These are phyloP conservation scores for Vachellia pachyceras DNA, from an alignment of 306 rosid species.

Conservation along the genomic window DNA sequence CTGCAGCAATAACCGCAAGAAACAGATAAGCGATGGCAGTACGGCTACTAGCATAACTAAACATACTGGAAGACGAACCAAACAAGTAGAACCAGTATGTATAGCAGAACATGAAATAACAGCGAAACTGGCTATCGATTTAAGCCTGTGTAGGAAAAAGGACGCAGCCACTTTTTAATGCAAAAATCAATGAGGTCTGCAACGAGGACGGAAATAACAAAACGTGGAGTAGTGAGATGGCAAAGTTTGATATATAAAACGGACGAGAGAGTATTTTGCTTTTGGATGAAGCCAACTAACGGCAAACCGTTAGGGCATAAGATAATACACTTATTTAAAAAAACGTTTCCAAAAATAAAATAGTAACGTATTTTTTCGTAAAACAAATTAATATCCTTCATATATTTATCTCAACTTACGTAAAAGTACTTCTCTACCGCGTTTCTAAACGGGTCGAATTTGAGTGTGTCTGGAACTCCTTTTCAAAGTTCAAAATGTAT, in stretches of 20 bases:
- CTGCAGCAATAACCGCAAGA: slow-evolving; percentile 48
- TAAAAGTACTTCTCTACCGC: too few relatives aligned
- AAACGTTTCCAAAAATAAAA: too few relatives aligned
- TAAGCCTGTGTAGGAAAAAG: not conserved
- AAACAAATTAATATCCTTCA: too few relatives aligned
- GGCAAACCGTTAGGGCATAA: not conserved
- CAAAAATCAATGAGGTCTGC: not conserved
- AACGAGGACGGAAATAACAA: not conserved
- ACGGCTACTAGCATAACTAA: slow-evolving; percentile 36
- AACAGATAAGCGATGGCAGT: slow-evolving; percentile 42
- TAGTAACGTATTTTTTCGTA: too few relatives aligned
- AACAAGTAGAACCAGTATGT: not conserved
- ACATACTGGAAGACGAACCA: slow-evolving; percentile 42
- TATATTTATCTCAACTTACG: too few relatives aligned
- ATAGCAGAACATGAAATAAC: not conserved
- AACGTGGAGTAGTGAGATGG: not conserved
- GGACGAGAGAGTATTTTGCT: not conserved
- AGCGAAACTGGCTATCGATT: not conserved
- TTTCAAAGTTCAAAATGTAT: too few relatives aligned
- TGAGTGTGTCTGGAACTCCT: too few relatives aligned
- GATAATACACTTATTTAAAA: too few relatives aligned
- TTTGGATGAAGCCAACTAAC: not conserved
- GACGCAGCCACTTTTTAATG: not conserved
- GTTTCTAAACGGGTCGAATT: too few relatives aligned
- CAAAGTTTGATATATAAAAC: not conserved